Conservation (phyloP, 2,329 filamentous ascomycete genomes). For the Colletotrichum shisoi region DNA sequence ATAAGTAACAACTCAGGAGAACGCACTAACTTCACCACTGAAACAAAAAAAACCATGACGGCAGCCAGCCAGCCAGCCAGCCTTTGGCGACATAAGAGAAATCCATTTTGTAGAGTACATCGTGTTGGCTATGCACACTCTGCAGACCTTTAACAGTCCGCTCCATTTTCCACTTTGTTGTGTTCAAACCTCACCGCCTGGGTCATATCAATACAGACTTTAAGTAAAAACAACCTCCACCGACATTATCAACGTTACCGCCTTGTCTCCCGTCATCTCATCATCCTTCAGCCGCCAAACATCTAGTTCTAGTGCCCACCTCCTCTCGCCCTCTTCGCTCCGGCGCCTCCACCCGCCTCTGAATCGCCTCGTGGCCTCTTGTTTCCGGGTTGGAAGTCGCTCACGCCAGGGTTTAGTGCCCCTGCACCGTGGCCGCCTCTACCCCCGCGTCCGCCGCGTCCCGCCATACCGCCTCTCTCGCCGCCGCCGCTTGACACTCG, state of each 20-base stretch:
- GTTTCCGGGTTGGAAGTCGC: constrained; percentile 65
- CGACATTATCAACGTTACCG: constrained; percentile 26
- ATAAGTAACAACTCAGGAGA: background rate
- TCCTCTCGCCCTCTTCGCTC: constrained; percentile 55
- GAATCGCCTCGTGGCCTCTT: constrained; percentile 66
- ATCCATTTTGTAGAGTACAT: constrained; percentile 32
- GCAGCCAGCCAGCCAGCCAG: too few species aligned
- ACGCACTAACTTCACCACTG: too few species aligned
- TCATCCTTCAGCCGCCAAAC: background rate
- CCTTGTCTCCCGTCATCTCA: constrained; percentile 14
- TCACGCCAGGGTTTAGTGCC: constrained; percentile 58
- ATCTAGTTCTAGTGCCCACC: constrained; percentile 48
- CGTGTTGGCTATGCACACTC: constrained; percentile 32
- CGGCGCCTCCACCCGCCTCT: constrained; percentile 51
- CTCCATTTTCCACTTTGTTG: constrained; percentile 18
- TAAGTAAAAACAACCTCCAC: constrained; percentile 6
- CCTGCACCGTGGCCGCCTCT: constrained; percentile 51
- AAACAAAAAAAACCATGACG: too few species aligned
- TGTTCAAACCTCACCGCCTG: background rate
- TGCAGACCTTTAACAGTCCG: constrained; percentile 1
- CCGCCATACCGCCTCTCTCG: constrained; percentile 48
- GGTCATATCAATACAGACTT: constrained; percentile 34
- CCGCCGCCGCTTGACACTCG: constrained; percentile 47
- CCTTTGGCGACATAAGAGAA: constrained; percentile 29
- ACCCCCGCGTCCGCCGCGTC: constrained; percentile 53